These are phyloP conservation scores for Trichoderma reesei DNA, from an alignment of 495 filamentous ascomycete genomes.

Conservation along the genomic window DNA sequence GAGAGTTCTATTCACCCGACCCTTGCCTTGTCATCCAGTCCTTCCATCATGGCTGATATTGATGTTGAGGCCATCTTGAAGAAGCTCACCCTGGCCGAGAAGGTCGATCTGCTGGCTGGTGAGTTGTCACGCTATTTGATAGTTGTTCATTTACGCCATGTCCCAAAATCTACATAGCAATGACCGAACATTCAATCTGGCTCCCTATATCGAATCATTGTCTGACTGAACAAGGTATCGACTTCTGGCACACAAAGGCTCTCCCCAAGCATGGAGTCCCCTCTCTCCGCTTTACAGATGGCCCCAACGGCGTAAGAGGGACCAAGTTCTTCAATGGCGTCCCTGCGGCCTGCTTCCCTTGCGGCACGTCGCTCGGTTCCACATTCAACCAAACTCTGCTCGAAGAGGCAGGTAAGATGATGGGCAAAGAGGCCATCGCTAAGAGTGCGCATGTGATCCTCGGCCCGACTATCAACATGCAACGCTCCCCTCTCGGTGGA, in stretches of 20 bases:
- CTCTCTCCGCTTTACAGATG: conserved; percentile 57
- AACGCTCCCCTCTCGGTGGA: conserved; percentile 65
- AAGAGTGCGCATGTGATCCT: conserved; percentile 64
- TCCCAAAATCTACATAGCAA: background rate
- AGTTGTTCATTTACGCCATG: too few species aligned
- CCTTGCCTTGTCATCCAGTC: background rate
- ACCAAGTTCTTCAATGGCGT: conserved; percentile 65
- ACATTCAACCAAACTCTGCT: conserved; percentile 61
- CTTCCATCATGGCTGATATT: conserved; percentile 41
- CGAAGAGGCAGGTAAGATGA: conserved; percentile 45
- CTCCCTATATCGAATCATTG: background rate
- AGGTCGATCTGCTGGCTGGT: conserved; percentile 53
- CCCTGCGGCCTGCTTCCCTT: conserved; percentile 59
- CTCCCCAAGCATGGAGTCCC: conserved; percentile 50
- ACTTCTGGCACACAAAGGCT: conserved; percentile 58
- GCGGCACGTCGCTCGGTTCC: conserved; percentile 57
- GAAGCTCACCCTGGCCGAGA: conserved; percentile 52
- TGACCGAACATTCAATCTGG: background rate
- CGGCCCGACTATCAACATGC: conserved; percentile 69
- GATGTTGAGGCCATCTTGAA: conserved; percentile 53
- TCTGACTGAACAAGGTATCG: conserved; percentile 35
- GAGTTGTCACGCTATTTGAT: conserved; percentile 11
- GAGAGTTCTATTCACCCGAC: background rate
- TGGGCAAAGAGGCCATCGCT: conserved; percentile 59
- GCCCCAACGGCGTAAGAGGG: conserved; percentile 66